Conservation (phyloP, 2,329 filamentous ascomycete genomes). For the Apiospora koreana region DNA sequence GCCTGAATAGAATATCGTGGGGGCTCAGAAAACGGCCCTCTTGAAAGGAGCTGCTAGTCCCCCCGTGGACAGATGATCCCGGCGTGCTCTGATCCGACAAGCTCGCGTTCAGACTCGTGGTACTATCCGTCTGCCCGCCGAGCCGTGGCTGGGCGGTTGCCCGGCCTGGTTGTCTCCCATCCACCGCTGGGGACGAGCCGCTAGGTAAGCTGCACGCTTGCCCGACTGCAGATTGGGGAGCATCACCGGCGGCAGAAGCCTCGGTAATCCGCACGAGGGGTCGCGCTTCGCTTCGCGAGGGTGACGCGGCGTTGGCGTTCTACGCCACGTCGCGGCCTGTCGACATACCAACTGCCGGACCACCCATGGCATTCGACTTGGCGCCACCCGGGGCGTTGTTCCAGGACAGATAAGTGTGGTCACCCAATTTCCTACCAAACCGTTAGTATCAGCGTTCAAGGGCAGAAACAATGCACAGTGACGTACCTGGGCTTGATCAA, state of each 20-base stretch:
- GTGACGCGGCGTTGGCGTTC: constrained; percentile 15
- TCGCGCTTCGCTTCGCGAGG: constrained; percentile 12
- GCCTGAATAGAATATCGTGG: background rate
- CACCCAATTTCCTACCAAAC: constrained; percentile 79
- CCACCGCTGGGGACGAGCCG: background rate
- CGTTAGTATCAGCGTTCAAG: constrained; percentile 11
- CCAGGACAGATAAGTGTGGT: constrained; percentile 97
- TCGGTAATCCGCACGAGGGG: constrained; percentile 9
- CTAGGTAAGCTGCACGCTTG: background rate
- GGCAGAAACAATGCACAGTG: constrained; percentile 28
- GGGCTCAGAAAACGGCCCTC: background rate
- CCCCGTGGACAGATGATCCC: constrained; percentile 10
- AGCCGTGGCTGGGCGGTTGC: background rate
- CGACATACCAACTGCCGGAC: constrained; percentile 45
- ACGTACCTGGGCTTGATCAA: constrained; percentile 82
- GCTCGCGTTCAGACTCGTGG: constrained; percentile 11
- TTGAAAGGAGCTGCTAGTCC: constrained; percentile 12
- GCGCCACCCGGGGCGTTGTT: constrained; percentile 60
- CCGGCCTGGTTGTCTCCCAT: background rate
- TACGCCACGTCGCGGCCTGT: constrained; percentile 57
- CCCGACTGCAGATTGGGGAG: background rate
- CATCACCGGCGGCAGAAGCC: background rate
- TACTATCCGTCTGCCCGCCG: constrained; percentile 6
- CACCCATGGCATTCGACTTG: constrained; percentile 38
- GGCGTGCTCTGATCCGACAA: constrained; percentile 12